These are phyloP conservation scores for Ophiostoma novo-ulmi DNA, from an alignment of 2,329 filamentous ascomycete species.

Conservation along the genomic window DNA sequence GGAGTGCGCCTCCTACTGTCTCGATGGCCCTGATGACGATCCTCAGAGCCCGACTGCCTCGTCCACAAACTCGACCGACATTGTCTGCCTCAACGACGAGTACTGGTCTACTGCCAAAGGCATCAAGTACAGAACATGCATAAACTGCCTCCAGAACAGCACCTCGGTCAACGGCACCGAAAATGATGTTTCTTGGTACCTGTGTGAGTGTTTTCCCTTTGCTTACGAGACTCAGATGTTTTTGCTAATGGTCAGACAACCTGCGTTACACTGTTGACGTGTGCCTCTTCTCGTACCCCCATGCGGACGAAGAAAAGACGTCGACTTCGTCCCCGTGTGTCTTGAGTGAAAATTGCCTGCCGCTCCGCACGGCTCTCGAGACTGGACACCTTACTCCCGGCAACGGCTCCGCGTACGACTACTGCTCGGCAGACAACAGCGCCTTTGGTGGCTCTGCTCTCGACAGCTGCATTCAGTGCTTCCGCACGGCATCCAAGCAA, in stretches of 20 bases:
- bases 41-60: constrained; percentile 36
- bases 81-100: constrained; percentile 42
- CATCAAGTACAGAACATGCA: constrained; percentile 44
- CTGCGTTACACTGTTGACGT: constrained; percentile 45
- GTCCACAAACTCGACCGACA: constrained; percentile 43
- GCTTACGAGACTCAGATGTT: not conserved
- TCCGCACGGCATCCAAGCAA: constrained; percentile 39
- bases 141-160: constrained; percentile 46
- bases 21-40: constrained; percentile 38
- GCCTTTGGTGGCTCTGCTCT: not conserved
- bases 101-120: constrained; percentile 38
- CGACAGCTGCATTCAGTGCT: not conserved
- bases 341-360: constrained; percentile 39
- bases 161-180: constrained; percentile 38
- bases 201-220: constrained; percentile 31
- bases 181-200: constrained; percentile 43
- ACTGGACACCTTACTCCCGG: constrained; percentile 32
- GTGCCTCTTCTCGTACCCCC: constrained; percentile 41
- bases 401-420: constrained; percentile 21
- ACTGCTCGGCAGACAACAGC: not conserved
- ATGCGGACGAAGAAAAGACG: constrained; percentile 31
- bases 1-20: constrained; percentile 45
- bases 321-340: constrained; percentile 43
- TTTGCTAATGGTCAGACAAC: constrained; percentile 35
- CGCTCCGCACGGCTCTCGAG: constrained; percentile 38